Evolutionary conservation across 495 filamentous ascomycete genomes (phyloP).

Genomic region (Massariosphaeria phaeospora): DNA sequence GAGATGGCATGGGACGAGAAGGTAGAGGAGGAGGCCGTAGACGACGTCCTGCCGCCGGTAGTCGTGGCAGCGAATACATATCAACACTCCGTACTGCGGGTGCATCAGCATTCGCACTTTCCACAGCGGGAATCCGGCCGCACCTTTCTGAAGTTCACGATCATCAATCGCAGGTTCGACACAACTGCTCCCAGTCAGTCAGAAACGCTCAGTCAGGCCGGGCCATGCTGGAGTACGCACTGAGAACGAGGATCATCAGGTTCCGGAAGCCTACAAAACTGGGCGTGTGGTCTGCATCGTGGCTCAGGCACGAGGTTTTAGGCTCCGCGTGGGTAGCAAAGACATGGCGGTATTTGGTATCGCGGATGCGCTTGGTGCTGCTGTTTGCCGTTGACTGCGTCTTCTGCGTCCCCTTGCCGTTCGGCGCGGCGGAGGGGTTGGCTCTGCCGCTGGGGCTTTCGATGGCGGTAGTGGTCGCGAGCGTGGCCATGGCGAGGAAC

Average conservation of each 20-base stretch:
- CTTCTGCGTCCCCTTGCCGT: background rate
- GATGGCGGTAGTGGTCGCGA: slow-evolving; percentile 13
- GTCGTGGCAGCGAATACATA: slow-evolving; percentile 86
- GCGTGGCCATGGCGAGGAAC: slow-evolving; percentile 23
- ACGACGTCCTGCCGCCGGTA: slow-evolving; percentile 73
- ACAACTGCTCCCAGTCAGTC: slow-evolving; percentile 54
- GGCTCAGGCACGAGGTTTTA: slow-evolving; percentile 75
- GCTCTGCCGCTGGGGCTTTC: background rate
- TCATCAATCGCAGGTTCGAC: slow-evolving; percentile 85
- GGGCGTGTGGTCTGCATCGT: slow-evolving; percentile 65
- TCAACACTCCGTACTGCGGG: slow-evolving; percentile 82
- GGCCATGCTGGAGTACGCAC: slow-evolving; percentile 34
- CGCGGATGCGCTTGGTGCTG: slow-evolving; percentile 24
- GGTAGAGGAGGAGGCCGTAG: slow-evolving; percentile 69
- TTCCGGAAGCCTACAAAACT: slow-evolving; percentile 94
- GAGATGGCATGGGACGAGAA: slow-evolving; percentile 82
- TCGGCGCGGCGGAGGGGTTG: background rate
- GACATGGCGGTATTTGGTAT: slow-evolving; percentile 76
- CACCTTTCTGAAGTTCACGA: slow-evolving; percentile 97
- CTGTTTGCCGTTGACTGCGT: background rate
- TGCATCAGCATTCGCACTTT: background rate
- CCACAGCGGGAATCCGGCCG: background rate
- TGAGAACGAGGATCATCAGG: slow-evolving; percentile 88
- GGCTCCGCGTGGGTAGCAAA: slow-evolving; percentile 71
- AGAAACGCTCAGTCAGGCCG: background rate